These are phyloP conservation scores for Nissolia schottii DNA, from an alignment of 306 rosid genomes.

Conservation along the genomic window DNA sequence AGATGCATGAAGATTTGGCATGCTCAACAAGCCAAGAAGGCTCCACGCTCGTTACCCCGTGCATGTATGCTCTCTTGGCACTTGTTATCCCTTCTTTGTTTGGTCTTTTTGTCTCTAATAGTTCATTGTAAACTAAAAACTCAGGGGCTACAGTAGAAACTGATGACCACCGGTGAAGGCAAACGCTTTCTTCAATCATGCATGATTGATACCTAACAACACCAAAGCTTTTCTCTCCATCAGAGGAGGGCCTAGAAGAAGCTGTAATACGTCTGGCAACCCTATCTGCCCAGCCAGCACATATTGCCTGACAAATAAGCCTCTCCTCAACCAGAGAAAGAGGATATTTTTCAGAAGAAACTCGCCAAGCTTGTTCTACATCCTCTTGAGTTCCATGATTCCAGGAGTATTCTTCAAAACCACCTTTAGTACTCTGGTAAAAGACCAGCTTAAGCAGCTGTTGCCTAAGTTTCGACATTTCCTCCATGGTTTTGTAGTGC, in stretches of 20 bases:
- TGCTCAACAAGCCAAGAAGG: constrained; percentile 82
- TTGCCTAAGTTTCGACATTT: constrained; percentile 84
- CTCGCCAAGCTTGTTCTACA: constrained; percentile 59
- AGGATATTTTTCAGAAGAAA: constrained; percentile 51
- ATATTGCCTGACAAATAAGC: constrained; percentile 75
- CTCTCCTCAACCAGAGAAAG: constrained; percentile 68
- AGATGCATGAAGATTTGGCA: constrained; percentile 64
- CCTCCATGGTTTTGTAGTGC: constrained; percentile 89
- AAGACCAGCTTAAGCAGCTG: constrained; percentile 72
- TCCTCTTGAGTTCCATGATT: constrained; percentile 59
- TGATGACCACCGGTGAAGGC: constrained; percentile 70
- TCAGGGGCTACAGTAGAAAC: constrained; percentile 66
- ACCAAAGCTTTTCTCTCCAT: constrained; percentile 39
- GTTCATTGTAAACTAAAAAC: constrained; percentile 84
- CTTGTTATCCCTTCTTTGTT: constrained; percentile 70
- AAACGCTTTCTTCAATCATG: constrained; percentile 61
- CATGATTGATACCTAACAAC: constrained; percentile 65
- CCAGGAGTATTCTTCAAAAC: constrained; percentile 59
- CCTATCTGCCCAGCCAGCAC: constrained; percentile 99
- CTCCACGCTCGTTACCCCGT: constrained; percentile 71
- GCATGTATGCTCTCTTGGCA: constrained; percentile 67
- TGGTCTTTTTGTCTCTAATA: constrained; percentile 62
- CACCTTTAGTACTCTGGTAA: constrained; percentile 38
- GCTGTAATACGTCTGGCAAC: constrained; percentile 71
- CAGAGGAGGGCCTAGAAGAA: constrained; percentile 37